Evolutionary conservation across 163 green algal species (phyloP), one percentile per base, ranked within the genome.

Genomic region (Prototheca cutis): DNA sequence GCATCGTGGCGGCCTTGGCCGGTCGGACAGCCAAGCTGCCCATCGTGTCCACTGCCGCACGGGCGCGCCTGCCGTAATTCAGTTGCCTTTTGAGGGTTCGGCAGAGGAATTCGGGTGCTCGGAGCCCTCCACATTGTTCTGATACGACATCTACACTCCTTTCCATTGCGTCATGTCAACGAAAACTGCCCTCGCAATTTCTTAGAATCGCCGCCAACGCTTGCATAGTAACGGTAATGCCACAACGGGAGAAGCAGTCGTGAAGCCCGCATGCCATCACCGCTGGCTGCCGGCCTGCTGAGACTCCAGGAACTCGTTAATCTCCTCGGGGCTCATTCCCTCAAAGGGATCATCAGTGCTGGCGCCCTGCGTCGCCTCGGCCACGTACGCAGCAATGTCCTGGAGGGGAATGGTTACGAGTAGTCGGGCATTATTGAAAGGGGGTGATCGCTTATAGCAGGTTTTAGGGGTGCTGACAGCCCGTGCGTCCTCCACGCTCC

Each of bases 301-400:
- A n/a, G n/a, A n/a, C n/a, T 57, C 36, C 1, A 80, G 51, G 25
- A 64, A 79, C 1, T 65, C 72, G 60, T 85, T 75, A 30, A 85
- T 85, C 53, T 85, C 78, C 53, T 85, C 68, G 0, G 79, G 79
- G 54, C 53, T 81, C 67, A 86, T 71, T 4, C 79, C 79, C 58
- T 87, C 79, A 60, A 80, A 87, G 6, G 79, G 79, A 52, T 87
- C 79, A 3, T 48, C 36, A 19, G 47, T 25, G 5, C 53, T 63
- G 10, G 64, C 69, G 13, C 66, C 74, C 3, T 61, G 28, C 2
- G 68, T 75, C 10, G 47, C 66, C 18, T 71, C 51, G 6, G 63
- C 48, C 13, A 84, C 70, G 31, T 74, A 83, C 24, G 65, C 53
- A 36, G 78, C 53, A 33, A 87, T 85, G 19, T 84, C 74, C 66